A percentile compares a stretch with the other conserved stretches of the same genome.
Evolutionary conservation across 306 rosid genomes (phyloP).

Genomic region (Glycine latifolia): DNA sequence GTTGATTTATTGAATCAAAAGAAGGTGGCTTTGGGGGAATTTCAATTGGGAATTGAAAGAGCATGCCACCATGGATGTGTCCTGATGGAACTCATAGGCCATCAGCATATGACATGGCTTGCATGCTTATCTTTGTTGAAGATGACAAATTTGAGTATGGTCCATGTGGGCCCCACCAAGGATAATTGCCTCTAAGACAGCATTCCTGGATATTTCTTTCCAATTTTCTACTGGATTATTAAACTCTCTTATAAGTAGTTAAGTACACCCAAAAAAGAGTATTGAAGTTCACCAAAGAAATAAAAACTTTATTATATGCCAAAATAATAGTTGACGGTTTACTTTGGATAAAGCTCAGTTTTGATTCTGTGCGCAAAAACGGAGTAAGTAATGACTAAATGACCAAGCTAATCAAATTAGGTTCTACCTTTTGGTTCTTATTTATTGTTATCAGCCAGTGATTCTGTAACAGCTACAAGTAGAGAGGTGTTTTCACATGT

Average conservation of each 20-base stretch:
- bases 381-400: background rate
- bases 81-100: constrained; percentile 34
- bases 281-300: background rate
- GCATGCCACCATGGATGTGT: constrained; percentile 34
- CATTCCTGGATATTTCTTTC: constrained; percentile 22
- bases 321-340: background rate
- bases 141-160: constrained; percentile 46
- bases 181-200: constrained; percentile 43
- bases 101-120: constrained; percentile 14
- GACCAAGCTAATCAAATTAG: background rate
- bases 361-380: background rate
- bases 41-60: constrained; percentile 24
- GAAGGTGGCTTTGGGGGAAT: constrained; percentile 49
- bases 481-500: background rate
- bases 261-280: background rate
- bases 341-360: constrained; percentile 1
- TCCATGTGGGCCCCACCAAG: constrained; percentile 52
- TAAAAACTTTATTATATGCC: background rate
- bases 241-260: background rate
- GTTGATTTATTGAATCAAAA: constrained; percentile 47
- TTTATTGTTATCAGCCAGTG: background rate
- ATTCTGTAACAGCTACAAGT: background rate
- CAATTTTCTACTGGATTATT: constrained; percentile 24
- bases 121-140: constrained; percentile 53
- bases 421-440: background rate